Percentiles rank a stretch among this genome's conserved stretches.
Conservation (phyloP, 371 early-diverging fungal genomes). For the Actinomucor elegans region DNA sequence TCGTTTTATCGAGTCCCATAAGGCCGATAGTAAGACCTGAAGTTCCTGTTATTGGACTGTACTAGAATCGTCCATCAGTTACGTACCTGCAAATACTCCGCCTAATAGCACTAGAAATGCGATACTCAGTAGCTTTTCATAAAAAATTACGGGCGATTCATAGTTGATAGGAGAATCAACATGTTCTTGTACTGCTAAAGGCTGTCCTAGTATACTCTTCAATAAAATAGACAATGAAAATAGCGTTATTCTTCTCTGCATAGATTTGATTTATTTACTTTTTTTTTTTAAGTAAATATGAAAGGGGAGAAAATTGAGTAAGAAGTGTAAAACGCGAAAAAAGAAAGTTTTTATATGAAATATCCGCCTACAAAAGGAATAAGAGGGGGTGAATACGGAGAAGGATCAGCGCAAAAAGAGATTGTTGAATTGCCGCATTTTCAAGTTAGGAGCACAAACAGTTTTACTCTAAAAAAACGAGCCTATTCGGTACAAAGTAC, state of each 20-base stretch:
- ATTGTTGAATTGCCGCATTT: conserved; percentile 1
- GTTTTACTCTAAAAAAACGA: conserved; percentile 34
- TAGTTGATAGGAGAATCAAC: conserved; percentile 1
- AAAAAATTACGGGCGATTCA: conserved; percentile 36
- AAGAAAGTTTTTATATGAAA: no score
- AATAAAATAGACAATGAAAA: conserved; percentile 9
- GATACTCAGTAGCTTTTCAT: conserved; percentile 44
- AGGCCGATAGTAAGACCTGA: conserved; percentile 82
- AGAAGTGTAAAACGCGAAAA: no score
- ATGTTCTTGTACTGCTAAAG: conserved; percentile 5
- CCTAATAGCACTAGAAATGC: conserved; percentile 61
- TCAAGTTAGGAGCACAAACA: conserved; percentile 57
- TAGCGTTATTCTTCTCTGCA: conserved; percentile 2
- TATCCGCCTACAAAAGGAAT: no score
- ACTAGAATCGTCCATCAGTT: no score
- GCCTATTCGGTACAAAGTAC: conserved; percentile 49
- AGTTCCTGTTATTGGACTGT: no score
- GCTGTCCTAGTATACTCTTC: conserved; percentile 10
- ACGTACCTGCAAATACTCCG: conserved; percentile 72
- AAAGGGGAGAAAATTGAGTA: not conserved
- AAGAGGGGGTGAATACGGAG: not conserved
- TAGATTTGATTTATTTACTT: not conserved
- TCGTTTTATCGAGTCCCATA: conserved; percentile 75
- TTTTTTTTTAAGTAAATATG: not conserved
- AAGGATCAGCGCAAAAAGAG: not conserved